phyloP scores from a whole-genome alignment of 108 stramenopile species.

The Nitzschia sp. region DNA sequence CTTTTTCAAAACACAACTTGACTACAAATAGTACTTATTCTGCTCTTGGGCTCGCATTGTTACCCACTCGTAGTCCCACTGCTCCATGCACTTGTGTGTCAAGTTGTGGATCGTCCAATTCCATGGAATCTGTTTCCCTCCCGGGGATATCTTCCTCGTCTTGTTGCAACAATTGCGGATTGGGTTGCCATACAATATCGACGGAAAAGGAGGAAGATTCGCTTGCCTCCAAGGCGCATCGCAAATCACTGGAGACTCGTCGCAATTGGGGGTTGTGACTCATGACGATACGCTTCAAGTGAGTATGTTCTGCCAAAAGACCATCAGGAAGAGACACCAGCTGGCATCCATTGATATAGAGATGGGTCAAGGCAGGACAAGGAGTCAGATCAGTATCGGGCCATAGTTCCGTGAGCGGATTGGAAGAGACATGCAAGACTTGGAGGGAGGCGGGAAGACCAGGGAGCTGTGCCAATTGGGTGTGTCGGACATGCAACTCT shows the following conservation, averaged over 20 bases:
- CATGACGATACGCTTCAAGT: conserved; percentile 44
- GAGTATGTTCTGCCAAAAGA: conserved; percentile 23
- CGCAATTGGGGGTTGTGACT: conserved; percentile 40
- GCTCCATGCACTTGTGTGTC: too few relatives aligned
- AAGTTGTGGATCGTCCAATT: not conserved
- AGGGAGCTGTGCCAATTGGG: conserved; percentile 34
- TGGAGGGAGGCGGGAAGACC: conserved; percentile 34
- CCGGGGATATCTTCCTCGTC: not conserved
- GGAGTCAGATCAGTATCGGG: not conserved
- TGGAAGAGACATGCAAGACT: conserved; percentile 58
- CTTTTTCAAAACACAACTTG: too few relatives aligned
- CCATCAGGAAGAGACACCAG: conserved; percentile 39
- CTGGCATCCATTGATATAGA: conserved; percentile 57
- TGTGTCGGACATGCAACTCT: conserved; percentile 42
- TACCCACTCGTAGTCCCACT: too few relatives aligned
- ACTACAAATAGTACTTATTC: too few relatives aligned
- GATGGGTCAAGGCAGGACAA: conserved; percentile 32
- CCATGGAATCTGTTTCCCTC: not conserved
- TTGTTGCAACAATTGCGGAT: conserved; percentile 9
- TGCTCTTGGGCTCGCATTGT: too few relatives aligned
- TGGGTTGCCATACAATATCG: conserved; percentile 25
- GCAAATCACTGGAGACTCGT: not conserved
- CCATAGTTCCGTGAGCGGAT: conserved; percentile 40
- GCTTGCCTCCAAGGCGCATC: not conserved
- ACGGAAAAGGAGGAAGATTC: not conserved